Percentiles rank a stretch among this genome's conserved stretches.
phyloP scores from a whole-genome alignment of 805 yeast genomes.

The Metschnikowia corniflorae region DNA sequence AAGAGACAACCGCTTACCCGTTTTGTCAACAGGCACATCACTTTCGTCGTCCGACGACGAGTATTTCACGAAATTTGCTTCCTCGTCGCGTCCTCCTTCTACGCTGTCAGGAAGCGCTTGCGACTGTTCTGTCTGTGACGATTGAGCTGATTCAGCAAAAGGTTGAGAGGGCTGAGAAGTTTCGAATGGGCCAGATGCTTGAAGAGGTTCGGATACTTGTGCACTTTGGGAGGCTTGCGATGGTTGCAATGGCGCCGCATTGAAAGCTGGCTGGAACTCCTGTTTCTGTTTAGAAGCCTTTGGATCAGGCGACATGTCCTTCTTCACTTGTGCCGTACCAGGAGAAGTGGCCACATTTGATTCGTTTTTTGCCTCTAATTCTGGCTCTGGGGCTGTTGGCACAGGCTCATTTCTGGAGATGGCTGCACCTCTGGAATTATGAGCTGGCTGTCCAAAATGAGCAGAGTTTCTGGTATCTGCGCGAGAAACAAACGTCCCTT shows the following conservation, averaged over 20 bases:
- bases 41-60: constrained; percentile 31
- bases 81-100: constrained; percentile 22
- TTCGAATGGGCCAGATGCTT: not conserved
- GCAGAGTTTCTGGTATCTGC: constrained; percentile 13
- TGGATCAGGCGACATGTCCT: not conserved
- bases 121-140: not conserved
- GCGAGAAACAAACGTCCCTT: constrained; percentile 9
- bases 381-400: not conserved
- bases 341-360: not conserved
- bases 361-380: not conserved
- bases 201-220: not conserved
- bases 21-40: constrained; percentile 21
- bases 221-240: not conserved
- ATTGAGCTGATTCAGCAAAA: not conserved
- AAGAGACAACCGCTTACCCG: constrained; percentile 28
- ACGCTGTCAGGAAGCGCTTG: constrained; percentile 6
- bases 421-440: constrained; percentile 1
- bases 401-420: not conserved
- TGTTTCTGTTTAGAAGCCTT: not conserved
- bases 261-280: constrained; percentile 6
- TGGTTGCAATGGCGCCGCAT: constrained; percentile 7
- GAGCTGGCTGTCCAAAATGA: constrained; percentile 8
- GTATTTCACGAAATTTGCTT: constrained; percentile 37
- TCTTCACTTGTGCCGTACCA: not conserved
- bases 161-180: constrained; percentile 6